Evolutionary conservation across 805 yeast species (phyloP).

Genomic region (Kuraishia floccosa): DNA sequence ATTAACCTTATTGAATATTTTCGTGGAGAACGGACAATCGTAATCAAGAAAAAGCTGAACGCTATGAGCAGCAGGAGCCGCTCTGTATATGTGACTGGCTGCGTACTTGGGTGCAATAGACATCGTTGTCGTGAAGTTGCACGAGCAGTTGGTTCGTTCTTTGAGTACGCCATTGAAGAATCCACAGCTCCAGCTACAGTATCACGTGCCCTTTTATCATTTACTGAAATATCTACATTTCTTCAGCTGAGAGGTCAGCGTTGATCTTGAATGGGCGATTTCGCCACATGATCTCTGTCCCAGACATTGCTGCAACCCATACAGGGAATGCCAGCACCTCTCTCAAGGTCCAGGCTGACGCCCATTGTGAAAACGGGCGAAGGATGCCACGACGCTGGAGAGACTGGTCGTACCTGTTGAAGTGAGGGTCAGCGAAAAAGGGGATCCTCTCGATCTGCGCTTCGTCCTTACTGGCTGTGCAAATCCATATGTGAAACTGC

Average conservation of each 20-base stretch:
- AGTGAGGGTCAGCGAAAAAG: conserved; percentile 7
- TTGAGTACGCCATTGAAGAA: too few relatives aligned
- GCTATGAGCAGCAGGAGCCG: conserved; percentile 14
- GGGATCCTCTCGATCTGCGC: conserved; percentile 5
- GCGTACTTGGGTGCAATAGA: conserved; percentile 7
- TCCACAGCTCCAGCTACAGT: too few relatives aligned
- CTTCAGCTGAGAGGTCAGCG: conserved; percentile 65
- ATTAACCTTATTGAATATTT: conserved; percentile 45
- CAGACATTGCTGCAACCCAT: conserved; percentile 73
- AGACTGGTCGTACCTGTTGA: too few relatives aligned
- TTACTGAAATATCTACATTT: conserved; percentile 2
- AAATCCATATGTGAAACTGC: conserved; percentile 42
- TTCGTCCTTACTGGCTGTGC: too few relatives aligned
- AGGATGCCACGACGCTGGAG: neutral
- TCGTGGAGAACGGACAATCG: conserved; percentile 67
- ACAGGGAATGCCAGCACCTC: conserved; percentile 73
- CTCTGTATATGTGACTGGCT: conserved; percentile 6
- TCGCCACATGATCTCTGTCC: conserved; percentile 71
- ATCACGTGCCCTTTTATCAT: too few relatives aligned
- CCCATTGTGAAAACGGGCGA: conserved; percentile 16
- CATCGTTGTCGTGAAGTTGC: too few relatives aligned
- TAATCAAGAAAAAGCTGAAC: conserved; percentile 65
- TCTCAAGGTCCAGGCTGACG: conserved; percentile 50
- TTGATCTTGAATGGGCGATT: conserved; percentile 65
- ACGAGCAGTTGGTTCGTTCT: too few relatives aligned